Percentiles rank a stretch among this genome's conserved stretches.
phyloP scores from a whole-genome alignment of 176 grass and related monocot species.

The Cenchrus purpureus region DNA sequence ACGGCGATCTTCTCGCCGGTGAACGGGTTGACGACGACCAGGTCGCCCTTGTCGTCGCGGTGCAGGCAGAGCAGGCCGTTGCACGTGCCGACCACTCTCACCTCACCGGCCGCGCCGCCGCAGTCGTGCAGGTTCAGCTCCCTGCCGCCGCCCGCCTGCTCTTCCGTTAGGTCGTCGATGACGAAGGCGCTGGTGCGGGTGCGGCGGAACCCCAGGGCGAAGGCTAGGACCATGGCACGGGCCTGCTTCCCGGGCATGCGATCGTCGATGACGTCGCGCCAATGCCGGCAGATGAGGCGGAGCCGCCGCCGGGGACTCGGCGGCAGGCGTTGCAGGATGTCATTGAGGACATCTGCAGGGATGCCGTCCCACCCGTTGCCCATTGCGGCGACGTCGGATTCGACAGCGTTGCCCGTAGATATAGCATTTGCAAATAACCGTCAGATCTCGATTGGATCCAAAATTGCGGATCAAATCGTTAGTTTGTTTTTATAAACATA shows the following conservation, averaged over 20 bases:
- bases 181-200: not conserved
- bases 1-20: not conserved
- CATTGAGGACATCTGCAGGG: not conserved
- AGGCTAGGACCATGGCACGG: not conserved
- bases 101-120: not conserved
- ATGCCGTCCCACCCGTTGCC: not conserved
- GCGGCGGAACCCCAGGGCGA: not conserved
- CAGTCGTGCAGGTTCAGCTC: too few relatives aligned
- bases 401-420: not conserved
- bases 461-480: too few relatives aligned
- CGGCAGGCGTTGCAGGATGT: not conserved
- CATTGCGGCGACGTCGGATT: not conserved
- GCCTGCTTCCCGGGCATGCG: too few relatives aligned
- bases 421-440: too few relatives aligned
- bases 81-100: slow-evolving; percentile 10
- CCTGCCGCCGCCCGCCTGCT: too few relatives aligned
- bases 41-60: not conserved
- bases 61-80: slow-evolving; percentile 38
- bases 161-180: not conserved
- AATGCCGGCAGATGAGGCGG: slow-evolving; percentile 4
- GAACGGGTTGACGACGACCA: not conserved
- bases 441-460: too few relatives aligned
- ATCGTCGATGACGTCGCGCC: not conserved
- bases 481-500: too few relatives aligned
- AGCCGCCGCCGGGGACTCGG: not conserved